A percentile compares a stretch with the other conserved stretches of the same genome.
phyloP scores from a whole-genome alignment of 2,329 filamentous ascomycete species.

The Lachnum nothofagi region DNA sequence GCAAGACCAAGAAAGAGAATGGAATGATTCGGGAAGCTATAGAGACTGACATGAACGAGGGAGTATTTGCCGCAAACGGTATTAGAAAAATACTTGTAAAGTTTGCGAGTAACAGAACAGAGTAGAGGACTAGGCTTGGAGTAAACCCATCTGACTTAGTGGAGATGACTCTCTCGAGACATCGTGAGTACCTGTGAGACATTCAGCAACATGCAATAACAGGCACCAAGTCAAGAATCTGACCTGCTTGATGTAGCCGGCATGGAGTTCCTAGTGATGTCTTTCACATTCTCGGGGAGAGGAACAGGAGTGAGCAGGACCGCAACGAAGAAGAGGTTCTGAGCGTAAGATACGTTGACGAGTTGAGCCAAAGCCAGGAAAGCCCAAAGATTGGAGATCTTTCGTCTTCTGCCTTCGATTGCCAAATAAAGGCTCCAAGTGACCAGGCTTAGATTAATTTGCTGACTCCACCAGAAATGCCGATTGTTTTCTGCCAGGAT shows the following conservation, averaged over 20 bases:
- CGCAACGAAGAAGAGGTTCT: constrained; percentile 59
- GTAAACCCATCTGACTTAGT: constrained; percentile 43
- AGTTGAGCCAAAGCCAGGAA: constrained; percentile 56
- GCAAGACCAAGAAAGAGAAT: constrained; percentile 43
- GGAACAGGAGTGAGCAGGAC: constrained; percentile 52
- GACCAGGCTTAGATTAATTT: constrained; percentile 50
- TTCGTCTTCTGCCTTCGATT: constrained; percentile 53
- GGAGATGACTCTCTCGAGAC: constrained; percentile 36
- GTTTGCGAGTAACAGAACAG: constrained; percentile 34
- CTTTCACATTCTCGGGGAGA: constrained; percentile 32
- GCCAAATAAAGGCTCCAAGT: constrained; percentile 54
- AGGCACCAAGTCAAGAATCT: neutral
- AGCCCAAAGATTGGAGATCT: constrained; percentile 49
- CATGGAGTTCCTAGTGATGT: constrained; percentile 20
- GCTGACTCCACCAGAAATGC: constrained; percentile 59
- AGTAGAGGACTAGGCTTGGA: constrained; percentile 36
- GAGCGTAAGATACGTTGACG: constrained; percentile 55
- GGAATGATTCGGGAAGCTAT: constrained; percentile 37
- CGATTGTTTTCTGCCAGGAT: constrained; percentile 50
- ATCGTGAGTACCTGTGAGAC: constrained; percentile 23
- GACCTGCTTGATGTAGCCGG: constrained; percentile 20
- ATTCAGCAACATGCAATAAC: neutral
- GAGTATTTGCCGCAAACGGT: constrained; percentile 39
- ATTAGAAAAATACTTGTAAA: constrained; percentile 36
- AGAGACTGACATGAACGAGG: constrained; percentile 36